Evolutionary conservation across 768 basidiomycete species (phyloP), one percentile per base, ranked within the genome.

Genomic region (Tremella mesenterica): DNA sequence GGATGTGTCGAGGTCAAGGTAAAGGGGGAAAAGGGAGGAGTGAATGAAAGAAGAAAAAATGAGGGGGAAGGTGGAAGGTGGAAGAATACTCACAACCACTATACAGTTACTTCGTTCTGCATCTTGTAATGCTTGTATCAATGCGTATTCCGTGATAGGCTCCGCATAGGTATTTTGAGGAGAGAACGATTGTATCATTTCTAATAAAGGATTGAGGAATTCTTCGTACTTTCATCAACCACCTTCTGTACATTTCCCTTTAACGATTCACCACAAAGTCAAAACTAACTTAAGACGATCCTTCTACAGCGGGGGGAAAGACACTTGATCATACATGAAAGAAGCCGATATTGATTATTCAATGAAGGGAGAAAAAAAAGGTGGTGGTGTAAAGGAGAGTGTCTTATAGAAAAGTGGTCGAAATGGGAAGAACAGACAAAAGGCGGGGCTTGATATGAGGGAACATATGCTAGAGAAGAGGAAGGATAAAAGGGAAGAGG

Each of bases 151-250:
- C 0, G 59, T 61, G 9, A 60, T 56, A 2, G 52, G 39, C 13
- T 48, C 48, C 5, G 52, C 41, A 3, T 50, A 46, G 0, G 41
- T 44, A 12, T 47, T 49, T 23, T 64, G 60, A 16, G 56, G 53
- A 2, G 57, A 59, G 20, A 72, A 68, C 10, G 54, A 73, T 39
- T 75, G 65, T 60, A 86, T 75, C 6, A 90, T 63, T 7, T 73
- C 66, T 6, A 75, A 69, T 36, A 91, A 74, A n/a, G 78, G 75
- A 5, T 84, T 81, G 62, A 84, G 83, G 65, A 86, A 87, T 64
- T 88, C 85, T 56, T 74, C 69, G 53, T 71, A 71, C 70, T 72
- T 52, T 12, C 41, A 13, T 12, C 3, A 2, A 36, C 9, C n/a
- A n/a, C n/a, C n/a, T n/a, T n/a, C n/a, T n/a, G n/a, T n/a, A n/a